phyloP scores from a whole-genome alignment of 2,329 filamentous ascomycete species.

The Colletotrichum somersetense region DNA sequence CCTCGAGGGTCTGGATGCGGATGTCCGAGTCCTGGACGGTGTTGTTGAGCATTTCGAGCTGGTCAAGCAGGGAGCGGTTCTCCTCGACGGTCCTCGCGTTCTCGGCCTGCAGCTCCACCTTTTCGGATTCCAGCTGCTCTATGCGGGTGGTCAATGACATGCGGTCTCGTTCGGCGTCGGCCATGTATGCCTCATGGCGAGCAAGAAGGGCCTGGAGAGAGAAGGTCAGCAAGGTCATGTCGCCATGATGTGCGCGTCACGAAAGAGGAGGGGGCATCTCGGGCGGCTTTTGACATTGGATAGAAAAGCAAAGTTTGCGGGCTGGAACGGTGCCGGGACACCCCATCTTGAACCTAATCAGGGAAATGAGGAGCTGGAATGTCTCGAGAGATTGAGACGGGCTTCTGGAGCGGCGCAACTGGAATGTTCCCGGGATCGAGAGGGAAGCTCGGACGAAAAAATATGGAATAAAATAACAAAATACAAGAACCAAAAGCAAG shows the following conservation, averaged over 20 bases:
- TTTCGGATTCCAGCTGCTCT: conserved; percentile 80
- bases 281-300: conserved; percentile 38
- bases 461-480: not conserved
- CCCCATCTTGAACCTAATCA: conserved; percentile 28
- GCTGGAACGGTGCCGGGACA: conserved; percentile 45
- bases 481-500: not conserved
- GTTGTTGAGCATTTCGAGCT: conserved; percentile 86
- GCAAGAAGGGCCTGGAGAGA: conserved; percentile 86
- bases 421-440: conserved; percentile 36
- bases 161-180: conserved; percentile 89
- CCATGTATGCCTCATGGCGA: conserved; percentile 94
- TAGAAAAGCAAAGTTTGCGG: conserved; percentile 38
- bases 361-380: conserved; percentile 40
- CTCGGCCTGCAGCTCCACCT: conserved; percentile 78
- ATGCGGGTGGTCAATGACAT: conserved; percentile 78
- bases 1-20: conserved; percentile 81
- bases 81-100: conserved; percentile 86
- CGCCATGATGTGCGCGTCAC: conserved; percentile 45
- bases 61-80: conserved; percentile 83
- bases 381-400: conserved; percentile 28
- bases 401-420: conserved; percentile 8
- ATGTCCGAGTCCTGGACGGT: conserved; percentile 84
- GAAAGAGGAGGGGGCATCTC: conserved; percentile 30
- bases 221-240: conserved; percentile 73
- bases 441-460: not conserved